Conservation (phyloP, 164 flowering plant species). For the Vitis amurensis region DNA sequence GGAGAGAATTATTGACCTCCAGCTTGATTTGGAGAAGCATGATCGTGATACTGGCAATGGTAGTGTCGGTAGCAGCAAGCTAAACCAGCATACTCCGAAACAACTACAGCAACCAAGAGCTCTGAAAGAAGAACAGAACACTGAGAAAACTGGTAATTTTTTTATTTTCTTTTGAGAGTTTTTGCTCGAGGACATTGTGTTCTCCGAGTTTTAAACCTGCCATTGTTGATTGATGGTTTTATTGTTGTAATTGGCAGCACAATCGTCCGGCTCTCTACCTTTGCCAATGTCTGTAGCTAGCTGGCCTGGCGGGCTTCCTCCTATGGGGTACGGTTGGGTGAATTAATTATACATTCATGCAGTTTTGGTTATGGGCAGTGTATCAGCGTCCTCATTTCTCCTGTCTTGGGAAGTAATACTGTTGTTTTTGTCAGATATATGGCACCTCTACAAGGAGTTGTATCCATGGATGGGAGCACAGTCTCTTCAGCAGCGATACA, state of each 20-base stretch:
- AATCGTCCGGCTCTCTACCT: conserved; percentile 48
- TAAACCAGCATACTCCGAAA: conserved; percentile 14
- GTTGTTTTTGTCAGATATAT: conserved; percentile 56
- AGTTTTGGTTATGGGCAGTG: not conserved
- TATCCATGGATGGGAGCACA: conserved; percentile 67
- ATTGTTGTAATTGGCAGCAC: conserved; percentile 34
- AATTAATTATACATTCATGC: not conserved
- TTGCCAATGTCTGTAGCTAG: conserved; percentile 62
- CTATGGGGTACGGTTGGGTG: conserved; percentile 47
- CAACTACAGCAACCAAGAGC: conserved; percentile 28
- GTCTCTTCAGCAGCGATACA: conserved; percentile 62
- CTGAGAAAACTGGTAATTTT: conserved; percentile 62
- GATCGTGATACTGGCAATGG: conserved; percentile 32
- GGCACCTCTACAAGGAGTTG: conserved; percentile 78
- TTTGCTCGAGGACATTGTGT: not conserved
- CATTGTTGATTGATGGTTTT: not conserved
- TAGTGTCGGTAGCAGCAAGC: conserved; percentile 22
- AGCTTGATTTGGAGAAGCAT: conserved; percentile 60
- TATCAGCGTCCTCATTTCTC: not conserved
- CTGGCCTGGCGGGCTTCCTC: conserved; percentile 91
- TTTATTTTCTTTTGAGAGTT: not conserved
- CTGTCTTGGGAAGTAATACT: conserved; percentile 13
- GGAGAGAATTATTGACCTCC: conserved; percentile 51
- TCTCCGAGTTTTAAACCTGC: not conserved
- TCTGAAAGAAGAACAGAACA: conserved; percentile 28